A percentile compares a stretch with the other conserved stretches of the same genome.
Evolutionary conservation across 495 filamentous ascomycete genomes (phyloP).

Genomic region (Rusavskia elegans): DNA sequence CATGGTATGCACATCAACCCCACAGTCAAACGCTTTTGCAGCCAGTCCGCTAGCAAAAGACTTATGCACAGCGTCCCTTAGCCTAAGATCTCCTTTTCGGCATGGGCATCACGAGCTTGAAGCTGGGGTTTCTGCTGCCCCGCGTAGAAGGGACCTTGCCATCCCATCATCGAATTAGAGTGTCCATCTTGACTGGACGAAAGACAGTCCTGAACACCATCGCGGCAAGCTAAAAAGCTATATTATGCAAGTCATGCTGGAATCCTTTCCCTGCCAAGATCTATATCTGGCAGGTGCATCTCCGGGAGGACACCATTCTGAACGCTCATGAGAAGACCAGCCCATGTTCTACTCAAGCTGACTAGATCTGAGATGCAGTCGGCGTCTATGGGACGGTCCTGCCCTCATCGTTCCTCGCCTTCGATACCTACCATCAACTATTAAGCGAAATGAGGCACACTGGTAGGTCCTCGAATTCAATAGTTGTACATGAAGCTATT

Average conservation of each 20-base stretch:
- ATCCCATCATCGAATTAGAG: too few species aligned
- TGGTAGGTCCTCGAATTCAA: neutral
- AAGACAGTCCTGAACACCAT: neutral
- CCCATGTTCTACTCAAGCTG: neutral
- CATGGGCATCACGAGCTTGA: neutral
- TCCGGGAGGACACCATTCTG: neutral
- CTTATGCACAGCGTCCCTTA: neutral
- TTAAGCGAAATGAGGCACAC: neutral
- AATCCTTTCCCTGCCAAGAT: neutral
- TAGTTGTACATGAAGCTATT: constrained; percentile 1
- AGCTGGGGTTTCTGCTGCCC: too few species aligned
- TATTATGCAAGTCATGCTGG: neutral
- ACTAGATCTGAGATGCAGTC: too few species aligned
- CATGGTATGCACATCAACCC: neutral
- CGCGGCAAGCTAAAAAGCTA: neutral
- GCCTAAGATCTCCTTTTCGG: neutral
- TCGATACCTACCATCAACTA: neutral
- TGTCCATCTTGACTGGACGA: neutral
- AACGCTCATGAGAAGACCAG: neutral
- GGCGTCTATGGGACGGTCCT: too few species aligned
- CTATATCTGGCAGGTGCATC: neutral
- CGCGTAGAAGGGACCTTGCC: too few species aligned
- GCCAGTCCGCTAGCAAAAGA: neutral
- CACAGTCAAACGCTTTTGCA: neutral
- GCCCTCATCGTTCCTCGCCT: neutral